Percentiles rank a stretch among this genome's conserved stretches.
Conservation (phyloP, 768 basidiomycete species). For the Termitomyces sp. region DNA sequence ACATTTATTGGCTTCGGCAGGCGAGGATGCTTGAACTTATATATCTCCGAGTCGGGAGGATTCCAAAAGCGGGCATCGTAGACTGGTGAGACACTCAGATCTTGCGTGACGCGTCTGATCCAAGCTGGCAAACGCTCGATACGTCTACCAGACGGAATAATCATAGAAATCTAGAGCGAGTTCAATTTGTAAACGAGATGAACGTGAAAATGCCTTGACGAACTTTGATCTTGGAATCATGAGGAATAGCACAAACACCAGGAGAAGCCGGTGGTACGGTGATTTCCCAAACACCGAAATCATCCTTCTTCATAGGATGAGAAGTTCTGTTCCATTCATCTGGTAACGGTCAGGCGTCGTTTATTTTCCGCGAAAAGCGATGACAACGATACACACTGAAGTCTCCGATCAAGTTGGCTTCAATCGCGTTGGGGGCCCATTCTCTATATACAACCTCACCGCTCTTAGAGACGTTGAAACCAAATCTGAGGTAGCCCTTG, state of each 20-base stretch:
- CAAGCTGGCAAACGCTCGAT: constrained; percentile 93
- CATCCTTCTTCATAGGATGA: constrained; percentile 81
- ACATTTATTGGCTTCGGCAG: constrained; percentile 63
- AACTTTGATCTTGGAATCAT: constrained; percentile 95
- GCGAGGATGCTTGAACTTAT: constrained; percentile 77
- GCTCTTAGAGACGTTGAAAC: constrained; percentile 66
- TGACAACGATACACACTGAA: constrained; percentile 70
- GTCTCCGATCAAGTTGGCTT: constrained; percentile 87
- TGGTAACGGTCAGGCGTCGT: constrained; percentile 24
- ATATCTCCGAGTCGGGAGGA: constrained; percentile 66
- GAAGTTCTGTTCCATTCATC: constrained; percentile 86
- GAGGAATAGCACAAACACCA: constrained; percentile 81
- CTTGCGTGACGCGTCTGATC: constrained; percentile 95
- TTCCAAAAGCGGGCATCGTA: constrained; percentile 99
- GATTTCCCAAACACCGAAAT: constrained; percentile 90
- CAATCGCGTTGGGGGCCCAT: constrained; percentile 90
- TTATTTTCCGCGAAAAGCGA: neutral
- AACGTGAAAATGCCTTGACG: constrained; percentile 10
- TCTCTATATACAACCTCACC: constrained; percentile 83
- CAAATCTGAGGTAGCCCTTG: constrained; percentile 75
- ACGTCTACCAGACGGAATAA: constrained; percentile 68
- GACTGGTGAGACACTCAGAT: constrained; percentile 80
- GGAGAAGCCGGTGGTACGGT: constrained; percentile 60
- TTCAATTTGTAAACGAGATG: constrained; percentile 1
- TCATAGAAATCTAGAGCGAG: constrained; percentile 80